Conservation (phyloP, 2,329 filamentous ascomycete genomes). For the Emydomyces testavorans region DNA sequence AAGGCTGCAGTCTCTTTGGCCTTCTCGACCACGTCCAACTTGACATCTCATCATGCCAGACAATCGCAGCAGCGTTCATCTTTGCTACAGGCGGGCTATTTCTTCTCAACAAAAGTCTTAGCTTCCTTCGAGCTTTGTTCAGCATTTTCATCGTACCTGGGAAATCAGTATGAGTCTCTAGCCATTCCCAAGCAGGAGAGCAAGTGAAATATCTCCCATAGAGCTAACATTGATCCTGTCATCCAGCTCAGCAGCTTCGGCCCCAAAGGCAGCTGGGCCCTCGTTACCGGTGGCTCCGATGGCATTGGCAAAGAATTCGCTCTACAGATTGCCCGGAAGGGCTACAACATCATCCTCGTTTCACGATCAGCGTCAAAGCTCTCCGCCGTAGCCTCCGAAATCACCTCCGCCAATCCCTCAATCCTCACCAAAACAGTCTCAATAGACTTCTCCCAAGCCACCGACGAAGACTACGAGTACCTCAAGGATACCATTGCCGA, state of each 20-base stretch:
- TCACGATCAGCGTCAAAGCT: conserved; percentile 94
- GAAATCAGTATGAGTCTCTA: conserved; percentile 33
- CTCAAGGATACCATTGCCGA: conserved; percentile 57
- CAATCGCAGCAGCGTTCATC: conserved; percentile 27
- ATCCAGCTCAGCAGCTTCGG: conserved; percentile 75
- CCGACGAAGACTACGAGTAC: conserved; percentile 65
- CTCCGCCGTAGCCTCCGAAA: conserved; percentile 60
- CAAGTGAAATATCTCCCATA: neutral
- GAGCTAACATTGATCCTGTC: conserved; percentile 2
- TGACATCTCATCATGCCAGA: conserved; percentile 28
- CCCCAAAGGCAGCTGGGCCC: conserved; percentile 81
- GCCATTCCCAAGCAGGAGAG: neutral
- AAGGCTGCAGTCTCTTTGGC: conserved; percentile 11
- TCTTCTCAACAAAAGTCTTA: conserved; percentile 46
- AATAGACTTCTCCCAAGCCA: conserved; percentile 82
- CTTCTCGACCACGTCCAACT: conserved; percentile 28
- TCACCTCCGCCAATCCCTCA: conserved; percentile 55
- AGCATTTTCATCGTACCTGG: conserved; percentile 56
- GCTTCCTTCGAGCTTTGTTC: conserved; percentile 50
- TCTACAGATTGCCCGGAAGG: conserved; percentile 74
- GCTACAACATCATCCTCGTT: conserved; percentile 89
- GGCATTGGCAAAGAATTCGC: conserved; percentile 96
- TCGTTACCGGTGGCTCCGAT: conserved; percentile 90
- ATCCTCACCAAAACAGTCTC: conserved; percentile 63
- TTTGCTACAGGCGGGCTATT: conserved; percentile 47